phyloP scores from a whole-genome alignment of 106 monocot genomes.

The Platanthera guangdongensis region DNA sequence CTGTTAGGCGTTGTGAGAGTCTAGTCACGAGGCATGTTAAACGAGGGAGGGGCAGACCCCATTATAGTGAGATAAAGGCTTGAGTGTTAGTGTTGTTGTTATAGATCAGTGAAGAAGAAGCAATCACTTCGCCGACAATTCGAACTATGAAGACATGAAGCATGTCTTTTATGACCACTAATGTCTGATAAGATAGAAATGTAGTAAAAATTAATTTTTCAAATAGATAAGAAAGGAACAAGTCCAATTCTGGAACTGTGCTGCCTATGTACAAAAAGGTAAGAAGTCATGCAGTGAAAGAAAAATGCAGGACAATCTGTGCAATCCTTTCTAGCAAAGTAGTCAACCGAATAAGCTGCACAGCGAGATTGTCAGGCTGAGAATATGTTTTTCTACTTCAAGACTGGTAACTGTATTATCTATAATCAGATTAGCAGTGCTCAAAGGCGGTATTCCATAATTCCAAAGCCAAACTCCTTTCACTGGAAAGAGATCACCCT shows the following conservation, averaged over 20 bases:
- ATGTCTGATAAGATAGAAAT: conserved; percentile 32
- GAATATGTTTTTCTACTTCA: conserved; percentile 57
- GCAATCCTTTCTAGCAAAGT: conserved; percentile 69
- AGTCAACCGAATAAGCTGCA: conserved; percentile 45
- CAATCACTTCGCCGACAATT: conserved; percentile 56
- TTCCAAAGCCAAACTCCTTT: conserved; percentile 92
- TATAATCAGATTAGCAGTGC: conserved; percentile 62
- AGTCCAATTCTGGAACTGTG: neutral
- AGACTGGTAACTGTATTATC: conserved; percentile 56
- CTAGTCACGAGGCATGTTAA: too few species aligned
- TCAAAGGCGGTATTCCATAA: conserved; percentile 69
- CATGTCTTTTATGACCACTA: conserved; percentile 78
- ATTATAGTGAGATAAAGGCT: too few species aligned
- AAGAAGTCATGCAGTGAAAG: conserved; percentile 52
- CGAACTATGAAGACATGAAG: conserved; percentile 82
- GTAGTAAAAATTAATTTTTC: too few species aligned
- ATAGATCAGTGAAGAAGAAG: too few species aligned
- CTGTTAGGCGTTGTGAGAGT: too few species aligned
- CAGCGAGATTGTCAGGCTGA: conserved; percentile 30
- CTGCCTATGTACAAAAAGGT: neutral
- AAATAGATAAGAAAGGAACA: neutral
- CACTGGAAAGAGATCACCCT: conserved; percentile 84
- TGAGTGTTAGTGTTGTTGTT: too few species aligned
- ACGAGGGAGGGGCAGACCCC: too few species aligned
- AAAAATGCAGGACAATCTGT: conserved; percentile 55